phyloP scores from a whole-genome alignment of 2,329 filamentous ascomycete genomes.

The Epichloe sylvatica region DNA sequence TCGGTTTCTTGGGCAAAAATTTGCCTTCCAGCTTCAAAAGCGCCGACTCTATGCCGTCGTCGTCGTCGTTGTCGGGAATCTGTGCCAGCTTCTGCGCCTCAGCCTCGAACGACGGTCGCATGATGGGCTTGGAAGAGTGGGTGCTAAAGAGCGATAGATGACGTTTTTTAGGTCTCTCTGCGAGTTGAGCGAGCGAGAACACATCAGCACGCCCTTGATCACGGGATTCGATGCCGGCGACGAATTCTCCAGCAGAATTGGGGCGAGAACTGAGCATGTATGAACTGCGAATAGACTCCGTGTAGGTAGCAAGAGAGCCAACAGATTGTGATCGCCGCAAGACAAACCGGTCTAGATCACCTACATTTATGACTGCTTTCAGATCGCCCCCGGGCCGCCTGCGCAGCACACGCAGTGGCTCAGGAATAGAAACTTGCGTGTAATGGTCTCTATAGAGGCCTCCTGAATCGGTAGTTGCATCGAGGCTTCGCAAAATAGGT shows the following conservation, averaged over 20 bases:
- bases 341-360: slow-evolving; percentile 39
- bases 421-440: slow-evolving; percentile 25
- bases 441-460: slow-evolving; percentile 34
- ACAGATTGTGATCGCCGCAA: slow-evolving; percentile 42
- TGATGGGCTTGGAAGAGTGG: slow-evolving; percentile 46
- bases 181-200: slow-evolving; percentile 46
- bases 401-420: slow-evolving; percentile 50
- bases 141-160: slow-evolving; percentile 45
- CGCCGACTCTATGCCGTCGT: slow-evolving; percentile 82
- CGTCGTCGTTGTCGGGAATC: slow-evolving; percentile 70
- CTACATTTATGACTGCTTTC: slow-evolving; percentile 51
- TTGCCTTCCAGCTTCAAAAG: slow-evolving; percentile 84
- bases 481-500: slow-evolving; percentile 44
- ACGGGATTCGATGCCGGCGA: slow-evolving; percentile 9
- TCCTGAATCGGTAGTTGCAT: slow-evolving; percentile 43
- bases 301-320: slow-evolving; percentile 45
- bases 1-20: slow-evolving; percentile 43
- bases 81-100: slow-evolving; percentile 78
- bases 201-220: slow-evolving; percentile 24
- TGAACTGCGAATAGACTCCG: slow-evolving; percentile 46
- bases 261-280: slow-evolving; percentile 31
- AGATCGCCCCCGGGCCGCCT: slow-evolving; percentile 64
- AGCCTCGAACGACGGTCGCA: slow-evolving; percentile 69
- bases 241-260: slow-evolving; percentile 13
- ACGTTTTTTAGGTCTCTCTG: slow-evolving; percentile 33